Base-by-base conservation (phyloP, 768 basidiomycete genomes). In the Exidia glandulosa region DNA sequence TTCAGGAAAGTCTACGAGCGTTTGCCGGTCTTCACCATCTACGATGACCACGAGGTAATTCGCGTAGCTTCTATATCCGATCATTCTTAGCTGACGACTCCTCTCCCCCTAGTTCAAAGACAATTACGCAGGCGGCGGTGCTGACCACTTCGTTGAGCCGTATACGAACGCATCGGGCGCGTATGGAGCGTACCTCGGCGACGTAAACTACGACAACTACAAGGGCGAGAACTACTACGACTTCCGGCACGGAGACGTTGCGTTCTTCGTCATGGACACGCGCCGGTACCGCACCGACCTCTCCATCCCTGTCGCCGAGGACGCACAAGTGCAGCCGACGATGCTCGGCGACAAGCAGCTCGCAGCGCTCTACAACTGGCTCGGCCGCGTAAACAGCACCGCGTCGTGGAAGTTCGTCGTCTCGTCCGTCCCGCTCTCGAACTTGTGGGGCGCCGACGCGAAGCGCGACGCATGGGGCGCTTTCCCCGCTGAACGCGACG, bases 251-350 rank as follows among this genome's bases (percentile, higher is more conserved):
- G 86, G 82, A 0, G 87, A 90, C 65, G 74, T 76, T 7, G 84
- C 86, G 0, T 89, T 86, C 70, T 90, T 89, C 72, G 85, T 89
- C n/a, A 73, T 85, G 73, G 88, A 90, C 71, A 87, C 85, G 1
- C 76, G 86, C 19, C 75, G 79, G 5, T 79, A 86, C 66, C 78
- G 86, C 25, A 78, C 79, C 3, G 67, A 73, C 52, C 69, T 75
- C 14, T 66, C 66, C n/a, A 69, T 69, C 70, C n/a, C n/a, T n/a
- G n/a, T n/a, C n/a, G n/a, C n/a, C n/a, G n/a, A n/a, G 0, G 77
- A 76, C 27, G 67, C 62, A 36, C 69, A 71, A 7, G 68, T 68
- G 29, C 78, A 74, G 41, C 69, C 67, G 34, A 86, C 84, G 1
- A 88, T 90, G 85, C 78, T 91, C 14, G 88, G 89, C 25, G 79